A percentile compares a stretch with the other conserved stretches of the same genome.
Conservation (phyloP, 1,139 yeast genomes). For the Yamadazyma kanchanaburiensis region DNA sequence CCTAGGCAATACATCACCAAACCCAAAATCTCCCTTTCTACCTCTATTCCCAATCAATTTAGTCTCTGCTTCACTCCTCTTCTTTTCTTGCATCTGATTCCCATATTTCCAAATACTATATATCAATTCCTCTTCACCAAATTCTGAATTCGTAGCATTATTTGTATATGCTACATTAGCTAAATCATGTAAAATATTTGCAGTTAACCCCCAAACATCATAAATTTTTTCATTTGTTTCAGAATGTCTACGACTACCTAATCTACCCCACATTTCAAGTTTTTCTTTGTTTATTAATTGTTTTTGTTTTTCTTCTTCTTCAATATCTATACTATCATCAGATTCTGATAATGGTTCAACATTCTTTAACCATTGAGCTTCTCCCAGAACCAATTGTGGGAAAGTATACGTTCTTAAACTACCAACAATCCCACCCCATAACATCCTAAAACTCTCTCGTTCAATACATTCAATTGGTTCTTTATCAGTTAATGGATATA, state of each 20-base stretch:
- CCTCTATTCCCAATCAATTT: slow-evolving; percentile 32
- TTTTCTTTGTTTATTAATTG: slow-evolving; percentile 6
- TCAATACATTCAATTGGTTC: slow-evolving; percentile 44
- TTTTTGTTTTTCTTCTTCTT: slow-evolving; percentile 10
- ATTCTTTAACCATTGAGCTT: slow-evolving; percentile 61
- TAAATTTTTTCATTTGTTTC: slow-evolving; percentile 44
- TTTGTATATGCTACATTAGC: slow-evolving; percentile 54
- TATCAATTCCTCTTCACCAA: slow-evolving; percentile 69
- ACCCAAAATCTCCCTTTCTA: slow-evolving; percentile 35
- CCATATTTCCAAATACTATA: slow-evolving; percentile 53
- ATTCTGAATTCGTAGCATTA: slow-evolving; percentile 17
- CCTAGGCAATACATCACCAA: slow-evolving; percentile 49
- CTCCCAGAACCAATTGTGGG: slow-evolving; percentile 51
- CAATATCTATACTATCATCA: slow-evolving; percentile 5
- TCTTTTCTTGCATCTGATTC: slow-evolving; percentile 34
- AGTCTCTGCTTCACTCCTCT: slow-evolving; percentile 34
- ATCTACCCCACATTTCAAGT: slow-evolving; percentile 36
- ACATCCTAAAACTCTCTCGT: slow-evolving; percentile 34
- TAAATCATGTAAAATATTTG: slow-evolving; percentile 76
- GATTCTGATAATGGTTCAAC: slow-evolving; percentile 23
- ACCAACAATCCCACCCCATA: slow-evolving; percentile 77
- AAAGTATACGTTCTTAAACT: slow-evolving; percentile 58
- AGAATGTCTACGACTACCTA: slow-evolving; percentile 38
- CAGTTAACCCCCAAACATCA: slow-evolving; percentile 91
- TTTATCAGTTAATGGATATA: slow-evolving; percentile 35